Percentiles rank a stretch among this genome's conserved stretches.
These are phyloP conservation scores for Podaxis mareebaensis DNA, from an alignment of 768 basidiomycete genomes.

Conservation along the genomic window DNA sequence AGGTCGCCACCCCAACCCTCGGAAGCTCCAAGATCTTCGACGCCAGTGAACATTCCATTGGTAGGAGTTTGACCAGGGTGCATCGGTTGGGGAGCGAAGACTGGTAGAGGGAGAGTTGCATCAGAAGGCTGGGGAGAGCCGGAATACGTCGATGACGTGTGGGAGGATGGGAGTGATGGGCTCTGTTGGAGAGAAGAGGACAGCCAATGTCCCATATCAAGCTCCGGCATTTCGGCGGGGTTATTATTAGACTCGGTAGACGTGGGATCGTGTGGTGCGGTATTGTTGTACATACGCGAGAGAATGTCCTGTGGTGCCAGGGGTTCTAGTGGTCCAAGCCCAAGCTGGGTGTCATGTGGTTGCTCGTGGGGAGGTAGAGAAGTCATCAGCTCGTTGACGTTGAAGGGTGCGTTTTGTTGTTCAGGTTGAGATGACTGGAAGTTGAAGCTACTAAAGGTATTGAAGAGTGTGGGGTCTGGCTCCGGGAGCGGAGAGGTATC, in stretches of 20 bases:
- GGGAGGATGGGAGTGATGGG: conserved; percentile 11
- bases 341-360: conserved; percentile 2
- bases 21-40: neutral
- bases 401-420: conserved; percentile 13
- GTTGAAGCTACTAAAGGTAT: conserved; percentile 14
- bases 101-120: conserved; percentile 8
- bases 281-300: conserved; percentile 12
- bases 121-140: conserved; percentile 14
- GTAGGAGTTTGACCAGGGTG: conserved; percentile 3
- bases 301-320: conserved; percentile 12
- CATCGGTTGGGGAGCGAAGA: conserved; percentile 13
- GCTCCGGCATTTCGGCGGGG: conserved; percentile 6
- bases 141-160: conserved; percentile 14
- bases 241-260: conserved; percentile 12
- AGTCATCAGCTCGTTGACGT: conserved; percentile 9
- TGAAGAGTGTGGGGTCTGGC: conserved; percentile 18
- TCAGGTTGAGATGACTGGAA: conserved; percentile 10
- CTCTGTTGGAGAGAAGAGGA: conserved; percentile 12
- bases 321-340: conserved; percentile 13
- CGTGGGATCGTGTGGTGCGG: conserved; percentile 1
- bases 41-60: conserved; percentile 1
- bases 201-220: conserved; percentile 12
- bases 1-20: conserved; percentile 3
- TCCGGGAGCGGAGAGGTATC: conserved; percentile 19
- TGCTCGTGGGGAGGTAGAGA: conserved; percentile 15